Evolutionary conservation across 257 asterid species (phyloP), one percentile per base, ranked within the genome.

Genomic region (Nyctanthes arbortristis): DNA sequence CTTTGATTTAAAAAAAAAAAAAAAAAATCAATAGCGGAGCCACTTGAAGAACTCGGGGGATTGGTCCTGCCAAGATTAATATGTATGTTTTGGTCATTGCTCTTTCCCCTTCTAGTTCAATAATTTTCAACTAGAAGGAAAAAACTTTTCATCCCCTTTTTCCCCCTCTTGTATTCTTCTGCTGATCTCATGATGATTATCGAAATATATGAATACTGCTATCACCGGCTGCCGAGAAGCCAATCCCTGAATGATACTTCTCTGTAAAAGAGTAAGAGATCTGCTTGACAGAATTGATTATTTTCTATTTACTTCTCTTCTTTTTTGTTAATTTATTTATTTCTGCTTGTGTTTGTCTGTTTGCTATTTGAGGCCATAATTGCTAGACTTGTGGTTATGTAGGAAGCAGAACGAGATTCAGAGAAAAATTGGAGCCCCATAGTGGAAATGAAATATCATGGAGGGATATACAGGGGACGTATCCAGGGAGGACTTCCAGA

Each of bases 401-500:
- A 80, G 99, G 99, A 93, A 84, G 87, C 99, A 34, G 99, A 93
- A 82, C 85, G 99, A 71, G 93, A 87, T 77, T 78, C 88, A 25
- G 77, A 89, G 78, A 91, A 86, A 80, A 91, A 83, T 80, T 93
- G 97, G 99, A 89, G 62, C 70, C 99, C 93, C 63, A 71, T 84
- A 43, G 90, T 84, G 65, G 90, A 91, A 80, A 89, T 91, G 87
- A 85, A 84, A 68, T 93, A 93, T 82, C 89, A 86, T 59, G 99
- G 96, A 75, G 99, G 99, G 68, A 78, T 73, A 76, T 93, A 93
- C 86, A 80, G 77, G 75, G 97, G 99, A 45, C 95, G 85, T 63
- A 72, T 82, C 43, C 96, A 93, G 82, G 99, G 99, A 66, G 99
- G 99, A 49, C 97, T 93, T 75, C 99, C 99, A 35, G 99, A 93